A percentile compares a stretch with the other conserved stretches of the same genome.
These are phyloP conservation scores for Chondrus crispus DNA, from an alignment of 23 red algal species.

Conservation along the genomic window DNA sequence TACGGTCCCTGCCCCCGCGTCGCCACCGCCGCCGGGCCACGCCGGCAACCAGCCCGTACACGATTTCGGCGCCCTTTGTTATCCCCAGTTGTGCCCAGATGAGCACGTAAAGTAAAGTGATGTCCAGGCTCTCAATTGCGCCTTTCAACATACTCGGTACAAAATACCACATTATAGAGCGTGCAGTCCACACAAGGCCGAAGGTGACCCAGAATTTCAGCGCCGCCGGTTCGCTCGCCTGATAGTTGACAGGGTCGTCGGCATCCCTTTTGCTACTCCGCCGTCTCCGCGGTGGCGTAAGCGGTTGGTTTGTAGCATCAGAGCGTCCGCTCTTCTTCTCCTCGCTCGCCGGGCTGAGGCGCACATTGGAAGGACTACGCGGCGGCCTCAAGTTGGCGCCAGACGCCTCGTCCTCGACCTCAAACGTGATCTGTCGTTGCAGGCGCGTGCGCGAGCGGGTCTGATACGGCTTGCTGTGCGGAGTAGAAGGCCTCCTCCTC, in stretches of 20 bases:
- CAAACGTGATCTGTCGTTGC: neutral
- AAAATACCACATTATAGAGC: constrained; percentile 47
- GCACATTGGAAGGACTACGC: too few species aligned
- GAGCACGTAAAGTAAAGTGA: constrained; percentile 29
- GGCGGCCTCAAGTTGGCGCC: neutral
- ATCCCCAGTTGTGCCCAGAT: constrained; percentile 59
- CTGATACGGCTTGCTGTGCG: neutral
- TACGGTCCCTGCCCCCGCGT: neutral
- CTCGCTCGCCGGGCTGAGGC: neutral
- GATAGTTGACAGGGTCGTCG: neutral
- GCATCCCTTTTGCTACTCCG: neutral
- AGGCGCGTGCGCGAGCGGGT: neutral
- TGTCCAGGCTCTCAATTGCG: constrained; percentile 7
- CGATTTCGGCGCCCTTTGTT: constrained; percentile 33
- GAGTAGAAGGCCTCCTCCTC: neutral
- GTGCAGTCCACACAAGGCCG: constrained; percentile 18
- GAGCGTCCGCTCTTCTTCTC: neutral
- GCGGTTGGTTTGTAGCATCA: neutral
- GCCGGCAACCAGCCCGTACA: constrained; percentile 28
- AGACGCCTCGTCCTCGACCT: neutral
- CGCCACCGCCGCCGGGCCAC: neutral
- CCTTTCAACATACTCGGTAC: neutral
- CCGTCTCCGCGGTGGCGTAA: neutral
- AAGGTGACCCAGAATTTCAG: constrained; percentile 66
- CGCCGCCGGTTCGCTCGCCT: neutral